A percentile compares a stretch with the other conserved stretches of the same genome.
Conservation (phyloP, 257 asterid genomes). For the Fraxinus americana region DNA sequence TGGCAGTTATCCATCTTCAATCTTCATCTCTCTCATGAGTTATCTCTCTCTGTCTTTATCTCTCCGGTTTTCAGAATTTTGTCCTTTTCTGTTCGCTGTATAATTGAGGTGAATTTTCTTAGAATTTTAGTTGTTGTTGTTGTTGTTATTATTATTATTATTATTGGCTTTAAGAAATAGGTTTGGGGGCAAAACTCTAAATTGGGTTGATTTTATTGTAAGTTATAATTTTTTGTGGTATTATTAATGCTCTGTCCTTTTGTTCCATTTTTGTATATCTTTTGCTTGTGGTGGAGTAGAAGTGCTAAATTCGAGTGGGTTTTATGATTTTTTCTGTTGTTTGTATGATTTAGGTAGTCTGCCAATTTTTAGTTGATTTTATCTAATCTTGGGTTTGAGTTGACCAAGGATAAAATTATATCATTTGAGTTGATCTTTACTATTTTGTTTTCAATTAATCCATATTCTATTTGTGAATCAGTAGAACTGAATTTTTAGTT, state of each 20-base stretch:
- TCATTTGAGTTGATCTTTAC: constrained; percentile 3
- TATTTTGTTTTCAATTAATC: constrained; percentile 13
- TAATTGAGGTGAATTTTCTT: constrained; percentile 47
- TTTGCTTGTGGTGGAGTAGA: constrained; percentile 30
- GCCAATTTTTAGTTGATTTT: constrained; percentile 16
- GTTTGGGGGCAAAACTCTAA: constrained; percentile 24
- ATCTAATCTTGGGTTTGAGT: constrained; percentile 25
- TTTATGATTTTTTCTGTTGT: constrained; percentile 5
- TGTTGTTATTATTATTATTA: background rate
- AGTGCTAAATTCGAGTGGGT: constrained; percentile 23
- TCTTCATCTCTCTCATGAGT: constrained; percentile 3
- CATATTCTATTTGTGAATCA: constrained; percentile 2
- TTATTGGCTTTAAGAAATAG: constrained; percentile 23
- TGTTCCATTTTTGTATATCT: constrained; percentile 23
- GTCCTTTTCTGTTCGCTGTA: constrained; percentile 14
- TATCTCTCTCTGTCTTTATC: constrained; percentile 8
- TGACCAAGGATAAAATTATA: constrained; percentile 31
- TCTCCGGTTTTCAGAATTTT: constrained; percentile 17
- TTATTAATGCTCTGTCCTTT: constrained; percentile 34
- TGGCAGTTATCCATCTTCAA: constrained; percentile 39
- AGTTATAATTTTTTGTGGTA: constrained; percentile 26
- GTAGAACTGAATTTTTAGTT: constrained; percentile 20
- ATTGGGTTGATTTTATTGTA: constrained; percentile 21
- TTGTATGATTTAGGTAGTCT: constrained; percentile 18
- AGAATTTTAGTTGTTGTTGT: background rate